A percentile compares a stretch with the other conserved stretches of the same genome.
phyloP scores from a whole-genome alignment of 768 basidiomycete species.

The Phlegmacium glaucopus region DNA sequence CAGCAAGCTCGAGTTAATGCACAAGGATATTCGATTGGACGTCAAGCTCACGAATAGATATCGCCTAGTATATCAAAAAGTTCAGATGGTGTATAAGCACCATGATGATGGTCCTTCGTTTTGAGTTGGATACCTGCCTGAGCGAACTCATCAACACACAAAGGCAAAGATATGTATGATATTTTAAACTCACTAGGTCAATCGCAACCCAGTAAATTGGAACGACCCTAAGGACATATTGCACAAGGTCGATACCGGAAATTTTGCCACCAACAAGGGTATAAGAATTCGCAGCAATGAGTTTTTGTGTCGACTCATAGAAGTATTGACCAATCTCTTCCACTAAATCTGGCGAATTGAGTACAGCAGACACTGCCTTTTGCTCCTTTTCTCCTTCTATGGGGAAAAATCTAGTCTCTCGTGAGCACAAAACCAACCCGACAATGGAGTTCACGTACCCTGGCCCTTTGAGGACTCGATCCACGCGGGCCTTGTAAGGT shows the following conservation, averaged over 20 bases:
- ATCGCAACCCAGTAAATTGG: slow-evolving; percentile 69
- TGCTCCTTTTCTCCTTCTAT: slow-evolving; percentile 50
- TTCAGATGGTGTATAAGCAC: slow-evolving; percentile 59
- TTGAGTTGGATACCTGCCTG: slow-evolving; percentile 76
- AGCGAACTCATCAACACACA: neutral
- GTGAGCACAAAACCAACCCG: neutral
- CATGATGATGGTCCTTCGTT: slow-evolving; percentile 46
- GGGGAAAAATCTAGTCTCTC: slow-evolving; percentile 59
- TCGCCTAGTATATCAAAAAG: slow-evolving; percentile 63
- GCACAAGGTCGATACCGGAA: slow-evolving; percentile 60
- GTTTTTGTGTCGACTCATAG: slow-evolving; percentile 56
- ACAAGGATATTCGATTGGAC: neutral
- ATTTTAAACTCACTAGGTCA: slow-evolving; percentile 52
- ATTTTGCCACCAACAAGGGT: slow-evolving; percentile 52
- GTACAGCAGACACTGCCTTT: slow-evolving; percentile 40
- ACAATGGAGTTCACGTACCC: slow-evolving; percentile 43
- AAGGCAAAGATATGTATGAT: slow-evolving; percentile 1
- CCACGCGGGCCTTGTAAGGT: slow-evolving; percentile 48
- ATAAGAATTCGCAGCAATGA: slow-evolving; percentile 54
- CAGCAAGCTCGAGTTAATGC: neutral
- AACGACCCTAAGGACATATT: slow-evolving; percentile 60
- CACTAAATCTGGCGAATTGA: slow-evolving; percentile 45
- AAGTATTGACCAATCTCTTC: slow-evolving; percentile 59
- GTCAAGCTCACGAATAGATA: slow-evolving; percentile 58
- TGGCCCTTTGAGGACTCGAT: slow-evolving; percentile 50